Base-by-base conservation (phyloP, 164 flowering plant genomes). In the Magnolia kwangsiensis region DNA sequence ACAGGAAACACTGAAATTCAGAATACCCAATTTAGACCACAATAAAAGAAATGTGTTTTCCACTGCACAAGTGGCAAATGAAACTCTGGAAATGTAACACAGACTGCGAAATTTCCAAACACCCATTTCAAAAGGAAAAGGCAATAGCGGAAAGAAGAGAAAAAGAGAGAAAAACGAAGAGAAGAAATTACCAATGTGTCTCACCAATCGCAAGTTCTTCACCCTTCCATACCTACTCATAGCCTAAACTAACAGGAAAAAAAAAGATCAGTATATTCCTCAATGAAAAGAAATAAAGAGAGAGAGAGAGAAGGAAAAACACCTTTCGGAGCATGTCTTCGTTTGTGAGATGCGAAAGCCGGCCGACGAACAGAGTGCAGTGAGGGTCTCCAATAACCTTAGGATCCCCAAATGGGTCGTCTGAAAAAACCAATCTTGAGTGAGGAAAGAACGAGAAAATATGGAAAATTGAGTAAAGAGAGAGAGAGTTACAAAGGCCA, bases 391-490 rank as follows among this genome's bases (percentile, higher is more conserved):
- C 97, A 21, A 79, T 80, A 72, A 85, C 85, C 83, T 95, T 95
- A 1, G 97, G 92, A 79, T 95, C 99, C 8, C 96, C 95, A 65
- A 84, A 84, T 7, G 98, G 96, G 79, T 94, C 97, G 83, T 94
- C 97, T 94, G 86, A 74, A 76, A 76, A 74, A 67, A 3, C 18
- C 37, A n/a, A 63, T 74, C 20, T 72, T 72, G 74, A 24, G 64
- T 61, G 31, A 75, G 61, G 50, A 20, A 59, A 31, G 67, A 37
- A 29, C 78, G 20, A 67, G 18, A 7, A 69, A 6, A 27, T 3
- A 29, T 13, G 23, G 29, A 61, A 31, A 71, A 31, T 68, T 13
- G 31, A 45, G 51, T 55, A 64, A 59, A 67, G 50, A 3, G 51
- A 72, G 61, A 55, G 61, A 55, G 51, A 72, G 68, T 63, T 85